Evolutionary conservation across 1,284 basidiomycete species (phyloP), one percentile per base, ranked within the genome.

Genomic region (Cryptococcus maquisensis): DNA sequence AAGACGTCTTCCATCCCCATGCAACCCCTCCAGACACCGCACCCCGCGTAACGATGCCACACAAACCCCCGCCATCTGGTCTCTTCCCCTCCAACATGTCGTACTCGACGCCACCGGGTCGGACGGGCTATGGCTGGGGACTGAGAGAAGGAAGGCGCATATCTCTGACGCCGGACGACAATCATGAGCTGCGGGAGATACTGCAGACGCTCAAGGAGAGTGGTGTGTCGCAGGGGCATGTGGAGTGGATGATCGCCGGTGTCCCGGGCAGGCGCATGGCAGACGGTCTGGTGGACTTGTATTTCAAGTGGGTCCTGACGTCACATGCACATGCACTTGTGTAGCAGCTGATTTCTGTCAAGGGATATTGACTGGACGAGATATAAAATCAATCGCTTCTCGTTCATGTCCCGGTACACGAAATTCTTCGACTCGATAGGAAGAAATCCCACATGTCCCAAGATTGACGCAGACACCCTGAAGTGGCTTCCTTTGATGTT

Each of bases 401-500:
- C 68, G 20, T 78, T 78, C 57, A 72, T 75, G 59, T 57, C 64
- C 8, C 65, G 69, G 15, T 77, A 75, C 52, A 60, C 62, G 24
- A 55, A 64, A n/a, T 76, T 76, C 60, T 75, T 74, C 63, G 74
- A 76, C 47, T 70, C 68, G 4, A 69, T 76, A 45, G 67, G 67
- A 4, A 59, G 67, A 23, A 69, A 75, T 49, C 73, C 75, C 0
- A 67, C 68, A 3, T 72, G 67, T 48, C 74, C 75, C 1, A 70
- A 67, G 38, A 59, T 78, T 21, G 75, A 77, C 45, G 73, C 69
- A 2, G 74, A 75, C 38, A 73, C 68, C 7, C 60, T 78, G 18
- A 75, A 76, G 54, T 78, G 77, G 77, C 64, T 78, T 8, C 76
- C 76, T 2, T 51, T 78, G 35, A 65, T 76, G 61, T 78, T 77